Percentiles rank a stretch among this genome's conserved stretches.
Evolutionary conservation across 108 stramenopile genomes (phyloP).

Genomic region (Pseudonitzschia pungens): DNA sequence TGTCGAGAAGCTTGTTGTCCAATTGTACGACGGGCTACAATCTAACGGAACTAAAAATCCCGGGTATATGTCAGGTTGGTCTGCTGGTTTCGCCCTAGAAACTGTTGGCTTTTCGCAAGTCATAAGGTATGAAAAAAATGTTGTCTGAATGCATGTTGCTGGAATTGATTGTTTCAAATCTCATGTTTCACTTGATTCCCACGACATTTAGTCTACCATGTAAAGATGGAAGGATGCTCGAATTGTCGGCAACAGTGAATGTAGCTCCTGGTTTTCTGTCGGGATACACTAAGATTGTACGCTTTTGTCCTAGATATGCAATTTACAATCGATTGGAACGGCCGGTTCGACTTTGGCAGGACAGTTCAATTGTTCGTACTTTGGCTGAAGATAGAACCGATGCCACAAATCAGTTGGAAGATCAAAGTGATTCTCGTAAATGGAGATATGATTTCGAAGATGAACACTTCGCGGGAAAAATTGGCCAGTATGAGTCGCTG

Average conservation of each 20-base stretch:
- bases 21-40: conserved; percentile 58
- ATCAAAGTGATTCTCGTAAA: conserved; percentile 31
- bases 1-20: conserved; percentile 71
- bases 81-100: conserved; percentile 85
- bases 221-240: conserved; percentile 75
- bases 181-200: neutral
- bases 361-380: conserved; percentile 79
- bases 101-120: conserved; percentile 97
- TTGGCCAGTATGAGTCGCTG: conserved; percentile 68
- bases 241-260: conserved; percentile 80
- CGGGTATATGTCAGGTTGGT: conserved; percentile 78
- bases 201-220: conserved; percentile 7
- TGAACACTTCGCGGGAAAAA: conserved; percentile 11
- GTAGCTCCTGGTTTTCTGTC: conserved; percentile 89
- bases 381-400: conserved; percentile 29
- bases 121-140: conserved; percentile 47
- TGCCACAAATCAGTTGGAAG: conserved; percentile 9
- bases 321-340: conserved; percentile 75
- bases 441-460: conserved; percentile 49
- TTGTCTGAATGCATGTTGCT: conserved; percentile 14
- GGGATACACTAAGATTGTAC: conserved; percentile 92
- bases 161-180: neutral
- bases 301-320: conserved; percentile 89
- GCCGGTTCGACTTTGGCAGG: conserved; percentile 88
- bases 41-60: conserved; percentile 32